Conservation (phyloP, 2,329 filamentous ascomycete genomes). For the Samsoniella hepiali region DNA sequence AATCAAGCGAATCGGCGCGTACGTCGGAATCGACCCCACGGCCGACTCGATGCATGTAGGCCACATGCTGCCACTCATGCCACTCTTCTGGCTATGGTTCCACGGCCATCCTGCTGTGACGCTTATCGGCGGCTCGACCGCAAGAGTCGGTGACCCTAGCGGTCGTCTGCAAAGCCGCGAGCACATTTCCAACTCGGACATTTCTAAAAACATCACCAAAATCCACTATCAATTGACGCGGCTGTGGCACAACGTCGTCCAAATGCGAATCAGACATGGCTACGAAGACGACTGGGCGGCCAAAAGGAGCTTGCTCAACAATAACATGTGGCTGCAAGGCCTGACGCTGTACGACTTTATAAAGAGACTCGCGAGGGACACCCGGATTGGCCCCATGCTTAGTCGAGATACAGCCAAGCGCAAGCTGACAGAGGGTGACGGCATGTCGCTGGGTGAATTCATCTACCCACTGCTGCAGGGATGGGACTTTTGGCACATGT, state of each 20-base stretch:
- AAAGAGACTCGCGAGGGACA: slow-evolving; percentile 66
- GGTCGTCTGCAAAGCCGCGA: slow-evolving; percentile 62
- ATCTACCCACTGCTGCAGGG: slow-evolving; percentile 89
- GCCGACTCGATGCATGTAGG: slow-evolving; percentile 76
- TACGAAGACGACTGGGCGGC: slow-evolving; percentile 63
- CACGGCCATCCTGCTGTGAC: slow-evolving; percentile 67
- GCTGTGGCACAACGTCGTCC: slow-evolving; percentile 72
- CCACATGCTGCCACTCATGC: slow-evolving; percentile 78
- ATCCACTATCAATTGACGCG: slow-evolving; percentile 68
- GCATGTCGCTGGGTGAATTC: slow-evolving; percentile 94
- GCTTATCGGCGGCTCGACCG: slow-evolving; percentile 71
- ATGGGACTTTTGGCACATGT: slow-evolving; percentile 95
- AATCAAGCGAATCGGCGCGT: slow-evolving; percentile 65
- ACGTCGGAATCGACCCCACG: slow-evolving; percentile 80
- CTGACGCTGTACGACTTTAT: slow-evolving; percentile 72
- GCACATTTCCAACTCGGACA: slow-evolving; percentile 47
- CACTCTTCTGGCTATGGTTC: slow-evolving; percentile 79
- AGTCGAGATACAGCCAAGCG: slow-evolving; percentile 83
- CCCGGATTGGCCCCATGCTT: slow-evolving; percentile 83
- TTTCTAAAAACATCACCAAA: slow-evolving; percentile 62
- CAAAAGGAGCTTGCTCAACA: slow-evolving; percentile 70
- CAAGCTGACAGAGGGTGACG: slow-evolving; percentile 79
- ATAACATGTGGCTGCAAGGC: slow-evolving; percentile 77
- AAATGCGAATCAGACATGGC: slow-evolving; percentile 61
- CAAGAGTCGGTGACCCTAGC: slow-evolving; percentile 75